These are phyloP conservation scores for Lasiodiplodia sp. DNA, from an alignment of 2,329 filamentous ascomycete species.

Conservation along the genomic window DNA sequence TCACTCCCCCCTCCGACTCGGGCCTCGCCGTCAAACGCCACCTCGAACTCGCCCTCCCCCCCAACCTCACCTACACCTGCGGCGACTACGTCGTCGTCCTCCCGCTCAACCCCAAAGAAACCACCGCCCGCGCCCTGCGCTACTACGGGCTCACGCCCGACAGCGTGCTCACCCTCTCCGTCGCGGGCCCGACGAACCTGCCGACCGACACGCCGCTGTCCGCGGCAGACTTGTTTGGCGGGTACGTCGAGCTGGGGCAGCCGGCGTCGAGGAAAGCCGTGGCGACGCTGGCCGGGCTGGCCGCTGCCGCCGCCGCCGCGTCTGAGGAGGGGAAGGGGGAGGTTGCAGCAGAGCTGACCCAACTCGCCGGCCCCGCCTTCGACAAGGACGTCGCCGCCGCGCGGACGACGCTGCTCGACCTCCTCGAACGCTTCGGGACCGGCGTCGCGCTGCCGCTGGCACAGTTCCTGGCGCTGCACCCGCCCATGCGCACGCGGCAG, in stretches of 20 bases:
- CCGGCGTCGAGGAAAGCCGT: not conserved
- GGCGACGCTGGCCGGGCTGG: not conserved
- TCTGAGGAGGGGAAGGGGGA: no score
- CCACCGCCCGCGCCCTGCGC: conserved; percentile 68
- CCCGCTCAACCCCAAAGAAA: conserved; percentile 71
- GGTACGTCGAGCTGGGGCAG: conserved; percentile 76
- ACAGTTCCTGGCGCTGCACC: conserved; percentile 74
- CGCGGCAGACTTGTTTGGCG: conserved; percentile 68
- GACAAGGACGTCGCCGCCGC: conserved; percentile 55
- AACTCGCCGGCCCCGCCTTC: conserved; percentile 53
- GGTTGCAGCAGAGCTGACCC: no score
- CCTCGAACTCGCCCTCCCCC: conserved; percentile 42
- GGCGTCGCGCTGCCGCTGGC: conserved; percentile 67
- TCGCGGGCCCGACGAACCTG: conserved; percentile 70
- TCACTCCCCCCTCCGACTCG: conserved; percentile 31
- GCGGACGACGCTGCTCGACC: conserved; percentile 69
- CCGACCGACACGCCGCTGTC: conserved; percentile 67
- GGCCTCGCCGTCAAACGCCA: conserved; percentile 34
- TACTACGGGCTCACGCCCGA: conserved; percentile 75
- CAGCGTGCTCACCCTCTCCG: conserved; percentile 65
- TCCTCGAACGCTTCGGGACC: conserved; percentile 68
- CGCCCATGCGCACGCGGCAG: conserved; percentile 73
- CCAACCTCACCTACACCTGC: conserved; percentile 66
- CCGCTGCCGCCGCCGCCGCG: not conserved
- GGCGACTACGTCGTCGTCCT: conserved; percentile 80